Evolutionary conservation across 306 rosid genomes (phyloP).

Genomic region (Lathyrus tuberosus): DNA sequence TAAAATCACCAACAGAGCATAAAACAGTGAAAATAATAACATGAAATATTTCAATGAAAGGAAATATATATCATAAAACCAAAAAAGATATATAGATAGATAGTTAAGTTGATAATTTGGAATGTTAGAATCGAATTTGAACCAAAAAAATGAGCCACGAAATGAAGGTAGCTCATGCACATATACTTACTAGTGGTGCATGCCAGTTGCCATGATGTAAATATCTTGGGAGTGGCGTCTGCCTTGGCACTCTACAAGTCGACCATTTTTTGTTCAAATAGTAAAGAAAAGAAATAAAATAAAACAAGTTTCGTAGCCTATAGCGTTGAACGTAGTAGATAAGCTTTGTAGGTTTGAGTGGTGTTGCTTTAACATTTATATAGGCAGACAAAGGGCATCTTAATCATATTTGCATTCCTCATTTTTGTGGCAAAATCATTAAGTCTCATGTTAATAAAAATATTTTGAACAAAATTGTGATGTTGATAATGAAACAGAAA

Average conservation of each 20-base stretch:
- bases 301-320: conserved; percentile 30
- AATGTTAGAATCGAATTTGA: conserved; percentile 20
- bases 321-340: conserved; percentile 46
- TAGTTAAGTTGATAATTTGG: conserved; percentile 5
- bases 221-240: conserved; percentile 45
- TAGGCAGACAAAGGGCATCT: conserved; percentile 78
- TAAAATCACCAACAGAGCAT: too few relatives aligned
- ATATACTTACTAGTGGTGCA: conserved; percentile 37
- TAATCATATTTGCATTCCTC: conserved; percentile 43
- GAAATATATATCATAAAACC: background rate
- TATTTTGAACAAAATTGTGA: too few relatives aligned
- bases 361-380: conserved; percentile 51
- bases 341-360: conserved; percentile 54
- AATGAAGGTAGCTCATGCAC: conserved; percentile 29
- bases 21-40: background rate
- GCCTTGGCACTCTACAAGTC: conserved; percentile 34
- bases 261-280: conserved; percentile 39
- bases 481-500: too few relatives aligned
- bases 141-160: conserved; percentile 12
- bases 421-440: conserved; percentile 54
- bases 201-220: conserved; percentile 42
- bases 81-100: too few relatives aligned
- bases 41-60: background rate
- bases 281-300: background rate
- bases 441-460: background rate